Base-by-base conservation (phyloP, 768 basidiomycete genomes). In the Mycena capillaripes region DNA sequence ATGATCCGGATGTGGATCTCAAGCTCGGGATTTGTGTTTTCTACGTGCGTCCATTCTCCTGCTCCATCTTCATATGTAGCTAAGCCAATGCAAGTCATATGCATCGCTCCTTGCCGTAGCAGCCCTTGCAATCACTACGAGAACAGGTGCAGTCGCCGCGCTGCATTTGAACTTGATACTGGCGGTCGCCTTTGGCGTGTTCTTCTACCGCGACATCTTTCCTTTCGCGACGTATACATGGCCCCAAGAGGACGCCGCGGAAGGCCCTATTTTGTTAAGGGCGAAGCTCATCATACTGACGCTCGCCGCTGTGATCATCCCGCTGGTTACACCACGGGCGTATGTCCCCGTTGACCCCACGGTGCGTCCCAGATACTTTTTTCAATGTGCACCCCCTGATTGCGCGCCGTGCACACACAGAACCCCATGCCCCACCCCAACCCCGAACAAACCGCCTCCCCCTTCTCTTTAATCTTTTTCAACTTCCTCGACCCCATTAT, bases 401-500 rank as follows among this genome's bases (percentile, higher is more conserved):
- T 16, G n/a, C n/a, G n/a, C n/a, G n/a, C n/a, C n/a, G n/a, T n/a
- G n/a, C n/a, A 42, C 23, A 19, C 55, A 7, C 3, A 86, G 83
- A 77, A 85, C 27, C 81, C 84, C 19, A 77, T 77, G 57, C 61
- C 72, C 10, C 70, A 73, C n/a, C 78, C 81, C 9, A 84, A 84
- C 59, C 82, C 86, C 1, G 89, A 90, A 70, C 88, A 89, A 75
- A 88, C 86, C 14, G 86, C 88, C 0, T 87, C 89, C 2, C 75
- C 82, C 60, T 78, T 89, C 27, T 87, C 84, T 4, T 76, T 83
- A 7, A 29, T 88, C 17, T 75, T 85, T 4, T 92, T 86, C 78
- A 80, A 81, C 25, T 93, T 86, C 81, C 80, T 93, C 70, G 89
- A 93, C 72, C 84, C 85, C 6, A 78, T 89, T 36, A 81, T 92